A percentile compares a stretch with the other conserved stretches of the same genome.
These are phyloP conservation scores for Cladosporium sphaerospermum DNA, from an alignment of 2,329 filamentous ascomycete genomes.

Conservation along the genomic window DNA sequence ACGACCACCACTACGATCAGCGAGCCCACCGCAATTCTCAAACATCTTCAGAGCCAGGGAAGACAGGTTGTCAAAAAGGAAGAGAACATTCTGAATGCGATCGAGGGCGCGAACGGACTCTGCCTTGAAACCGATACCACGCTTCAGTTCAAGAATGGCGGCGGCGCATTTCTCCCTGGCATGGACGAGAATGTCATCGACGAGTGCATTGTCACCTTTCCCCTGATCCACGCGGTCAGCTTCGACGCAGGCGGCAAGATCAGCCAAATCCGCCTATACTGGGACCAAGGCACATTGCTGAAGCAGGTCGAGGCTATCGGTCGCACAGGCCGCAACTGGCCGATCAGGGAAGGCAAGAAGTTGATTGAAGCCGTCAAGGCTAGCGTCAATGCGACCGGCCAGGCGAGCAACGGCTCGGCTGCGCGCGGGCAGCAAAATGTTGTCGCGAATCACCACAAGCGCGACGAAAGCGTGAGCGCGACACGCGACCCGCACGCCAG, in stretches of 20 bases:
- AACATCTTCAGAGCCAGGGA: constrained; percentile 66
- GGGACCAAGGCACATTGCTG: constrained; percentile 90
- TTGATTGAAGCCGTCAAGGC: constrained; percentile 59
- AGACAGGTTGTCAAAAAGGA: constrained; percentile 77
- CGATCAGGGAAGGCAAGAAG: constrained; percentile 79
- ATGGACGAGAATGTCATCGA: constrained; percentile 92
- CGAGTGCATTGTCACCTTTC: constrained; percentile 70
- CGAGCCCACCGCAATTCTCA: constrained; percentile 69
- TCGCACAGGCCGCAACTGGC: constrained; percentile 85
- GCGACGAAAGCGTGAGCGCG: constrained; percentile 28
- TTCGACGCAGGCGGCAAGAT: constrained; percentile 77
- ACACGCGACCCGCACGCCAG: constrained; percentile 54
- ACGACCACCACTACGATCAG: constrained; percentile 73
- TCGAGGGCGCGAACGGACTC: constrained; percentile 65
- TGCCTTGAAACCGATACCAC: constrained; percentile 75
- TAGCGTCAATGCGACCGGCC: constrained; percentile 27
- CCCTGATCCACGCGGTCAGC: constrained; percentile 85
- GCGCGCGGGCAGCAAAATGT: constrained; percentile 18
- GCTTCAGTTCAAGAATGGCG: constrained; percentile 72
- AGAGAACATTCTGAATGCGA: constrained; percentile 65
- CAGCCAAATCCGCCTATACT: constrained; percentile 77
- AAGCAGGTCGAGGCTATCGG: constrained; percentile 94
- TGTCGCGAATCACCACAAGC: constrained; percentile 23
- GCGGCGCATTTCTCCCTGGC: constrained; percentile 78
- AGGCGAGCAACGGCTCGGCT: constrained; percentile 22